Percentiles rank a stretch among this genome's conserved stretches.
Evolutionary conservation across 179 eudicot genomes (phyloP).

Genomic region (Carnegiea gigantea): DNA sequence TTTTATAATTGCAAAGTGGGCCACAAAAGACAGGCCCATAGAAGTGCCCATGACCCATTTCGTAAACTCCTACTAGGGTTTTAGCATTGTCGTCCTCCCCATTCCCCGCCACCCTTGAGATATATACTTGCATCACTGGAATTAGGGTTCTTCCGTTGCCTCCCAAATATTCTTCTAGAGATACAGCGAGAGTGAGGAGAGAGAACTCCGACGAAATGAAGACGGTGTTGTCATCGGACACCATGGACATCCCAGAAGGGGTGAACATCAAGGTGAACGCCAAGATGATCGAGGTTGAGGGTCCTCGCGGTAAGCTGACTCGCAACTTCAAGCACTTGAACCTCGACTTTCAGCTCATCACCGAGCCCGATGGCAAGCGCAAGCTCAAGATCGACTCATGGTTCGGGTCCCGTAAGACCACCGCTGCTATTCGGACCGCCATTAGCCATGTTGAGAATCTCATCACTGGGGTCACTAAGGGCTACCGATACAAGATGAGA

Average conservation of each 20-base stretch:
- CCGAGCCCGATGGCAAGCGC: slow-evolving; percentile 42
- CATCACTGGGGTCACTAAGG: slow-evolving; percentile 64
- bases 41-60: too few relatives aligned
- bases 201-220: slow-evolving; percentile 40
- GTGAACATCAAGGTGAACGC: slow-evolving; percentile 54
- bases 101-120: background rate
- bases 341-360: slow-evolving; percentile 55
- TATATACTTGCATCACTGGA: background rate
- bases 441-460: slow-evolving; percentile 57
- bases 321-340: slow-evolving; percentile 65
- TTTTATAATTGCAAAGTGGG: too few relatives aligned
- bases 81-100: background rate
- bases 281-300: slow-evolving; percentile 56
- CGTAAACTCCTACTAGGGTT: slow-evolving; percentile 11
- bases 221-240: slow-evolving; percentile 57
- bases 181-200: slow-evolving; percentile 9
- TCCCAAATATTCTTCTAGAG: background rate
- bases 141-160: slow-evolving; percentile 12
- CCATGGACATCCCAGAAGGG: slow-evolving; percentile 80
- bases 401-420: slow-evolving; percentile 62
- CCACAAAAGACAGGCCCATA: too few relatives aligned
- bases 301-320: slow-evolving; percentile 58
- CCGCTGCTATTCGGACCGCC: slow-evolving; percentile 71
- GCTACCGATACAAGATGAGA: slow-evolving; percentile 69
- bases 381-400: slow-evolving; percentile 63